Base-by-base conservation (phyloP, 1,139 yeast genomes). In the Candida albicans region DNA sequence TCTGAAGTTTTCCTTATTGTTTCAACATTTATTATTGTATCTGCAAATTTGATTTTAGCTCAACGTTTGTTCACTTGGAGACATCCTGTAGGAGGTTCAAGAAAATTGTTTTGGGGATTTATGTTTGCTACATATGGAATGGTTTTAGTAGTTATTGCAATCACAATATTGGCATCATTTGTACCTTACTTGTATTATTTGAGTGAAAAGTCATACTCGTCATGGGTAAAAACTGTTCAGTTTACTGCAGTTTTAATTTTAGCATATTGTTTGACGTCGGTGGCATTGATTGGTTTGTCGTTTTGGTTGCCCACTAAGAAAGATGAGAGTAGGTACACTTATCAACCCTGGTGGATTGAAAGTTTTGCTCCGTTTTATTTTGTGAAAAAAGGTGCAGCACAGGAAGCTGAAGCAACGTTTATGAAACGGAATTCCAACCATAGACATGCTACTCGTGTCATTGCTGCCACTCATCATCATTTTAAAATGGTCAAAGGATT, bases 301-400 rank as follows among this genome's bases (percentile, higher is more conserved):
- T 70, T 67, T 49, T 65, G 69, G 53, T 67, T 71, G 52, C 68
- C 70, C 39, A 75, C 77, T 31, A 67, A 74, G 40, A 70, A 70
- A 50, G 77, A 71, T 57, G 75, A 70, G 50, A 64, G 62, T 44
- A 62, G 69, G 45, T 70, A 69, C 55, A 70, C 75, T 9, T 71
- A 68, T 52, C 77, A 72, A 50, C 75, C 77, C 22, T 71, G 77
- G 77, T 72, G 77, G 77, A 63, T 72, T 49, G 75, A 70, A 52
- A 63, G 70, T 13, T 72, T 72, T 53, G 53, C 61, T 33, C 72
- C 75, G 10, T 64, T 68, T 40, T 71, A 72, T 52, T 72, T 68
- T 53, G 76, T 70, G 15, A 56, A 60, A 50, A 62, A 62, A 35
- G 59, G 61, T 39, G 77, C 76, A 8, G 69, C 71, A 2, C 61